A percentile compares a stretch with the other conserved stretches of the same genome.
Conservation (phyloP, 768 basidiomycete genomes). For the Vararia minispora region DNA sequence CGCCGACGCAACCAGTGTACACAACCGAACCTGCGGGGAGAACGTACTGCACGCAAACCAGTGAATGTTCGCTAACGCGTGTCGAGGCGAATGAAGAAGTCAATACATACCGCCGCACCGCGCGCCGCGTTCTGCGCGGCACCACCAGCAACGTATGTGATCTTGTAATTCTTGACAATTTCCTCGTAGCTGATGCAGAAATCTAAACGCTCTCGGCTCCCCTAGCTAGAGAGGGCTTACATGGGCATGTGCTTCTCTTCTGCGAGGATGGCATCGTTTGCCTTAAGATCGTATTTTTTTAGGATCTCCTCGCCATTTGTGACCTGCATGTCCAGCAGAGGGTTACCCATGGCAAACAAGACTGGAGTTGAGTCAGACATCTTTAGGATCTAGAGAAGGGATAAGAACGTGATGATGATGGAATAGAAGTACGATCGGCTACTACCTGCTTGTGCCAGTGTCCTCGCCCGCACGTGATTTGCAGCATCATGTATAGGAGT, state of each 20-base stretch:
- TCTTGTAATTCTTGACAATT: constrained; percentile 58
- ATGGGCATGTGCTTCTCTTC: constrained; percentile 81
- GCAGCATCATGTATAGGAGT: too few relatives aligned
- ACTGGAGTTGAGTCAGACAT: constrained; percentile 42
- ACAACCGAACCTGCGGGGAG: constrained; percentile 83
- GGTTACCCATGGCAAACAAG: constrained; percentile 90
- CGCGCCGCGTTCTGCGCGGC: constrained; percentile 96
- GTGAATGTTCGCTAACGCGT: constrained; percentile 5
- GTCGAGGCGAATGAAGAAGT: background rate
- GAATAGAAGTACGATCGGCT: too few relatives aligned
- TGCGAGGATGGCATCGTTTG: constrained; percentile 95
- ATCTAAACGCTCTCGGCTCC: constrained; percentile 4
- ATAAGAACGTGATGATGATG: too few relatives aligned
- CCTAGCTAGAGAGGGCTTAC: constrained; percentile 31
- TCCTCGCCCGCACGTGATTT: too few relatives aligned
- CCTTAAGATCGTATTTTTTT: constrained; percentile 80
- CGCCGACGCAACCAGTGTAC: constrained; percentile 89
- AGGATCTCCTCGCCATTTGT: constrained; percentile 74
- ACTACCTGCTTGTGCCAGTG: too few relatives aligned
- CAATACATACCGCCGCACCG: constrained; percentile 74
- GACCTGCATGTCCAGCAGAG: constrained; percentile 94
- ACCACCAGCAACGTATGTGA: constrained; percentile 93
- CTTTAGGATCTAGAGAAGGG: too few relatives aligned
- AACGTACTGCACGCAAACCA: constrained; percentile 53
- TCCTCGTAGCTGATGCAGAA: constrained; percentile 68